Evolutionary conservation across 2,329 filamentous ascomycete genomes (phyloP).

Genomic region (Cadophora luteo-olivacea): DNA sequence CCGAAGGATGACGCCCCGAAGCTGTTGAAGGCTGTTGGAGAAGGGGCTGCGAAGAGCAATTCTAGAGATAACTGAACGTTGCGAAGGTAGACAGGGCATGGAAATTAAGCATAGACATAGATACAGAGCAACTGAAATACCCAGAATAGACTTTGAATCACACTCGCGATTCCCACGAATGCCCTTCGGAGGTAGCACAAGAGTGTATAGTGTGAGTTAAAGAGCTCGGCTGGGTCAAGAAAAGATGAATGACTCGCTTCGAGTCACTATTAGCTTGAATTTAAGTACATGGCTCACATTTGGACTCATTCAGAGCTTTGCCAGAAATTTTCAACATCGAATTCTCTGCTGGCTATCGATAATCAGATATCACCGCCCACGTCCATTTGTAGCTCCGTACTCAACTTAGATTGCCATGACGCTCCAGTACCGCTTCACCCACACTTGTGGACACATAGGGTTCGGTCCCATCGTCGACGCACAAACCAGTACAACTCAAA

Average conservation of each 20-base stretch:
- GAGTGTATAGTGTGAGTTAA: neutral
- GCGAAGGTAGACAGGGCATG: neutral
- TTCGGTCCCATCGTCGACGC: conserved; percentile 23
- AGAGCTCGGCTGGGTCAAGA: neutral
- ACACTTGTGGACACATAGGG: conserved; percentile 32
- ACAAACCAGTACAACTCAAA: neutral
- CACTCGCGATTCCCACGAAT: neutral
- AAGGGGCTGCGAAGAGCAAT: conserved; percentile 5
- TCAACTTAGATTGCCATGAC: conserved; percentile 17
- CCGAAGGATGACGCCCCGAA: conserved; percentile 9
- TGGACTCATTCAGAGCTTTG: neutral
- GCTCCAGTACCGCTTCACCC: conserved; percentile 30
- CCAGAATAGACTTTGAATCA: neutral
- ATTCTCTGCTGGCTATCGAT: neutral
- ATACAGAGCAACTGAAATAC: neutral
- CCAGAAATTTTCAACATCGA: neutral
- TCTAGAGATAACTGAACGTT: neutral
- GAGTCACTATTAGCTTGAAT: neutral
- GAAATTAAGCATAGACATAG: neutral
- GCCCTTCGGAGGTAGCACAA: neutral
- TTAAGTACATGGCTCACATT: neutral
- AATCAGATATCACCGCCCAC: neutral
- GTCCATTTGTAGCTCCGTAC: neutral
- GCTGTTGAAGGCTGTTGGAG: conserved; percentile 5
- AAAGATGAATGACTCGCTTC: neutral